These are phyloP conservation scores for Globisporangium camurandrum DNA, from an alignment of 352 stramenopile species.

Conservation along the genomic window DNA sequence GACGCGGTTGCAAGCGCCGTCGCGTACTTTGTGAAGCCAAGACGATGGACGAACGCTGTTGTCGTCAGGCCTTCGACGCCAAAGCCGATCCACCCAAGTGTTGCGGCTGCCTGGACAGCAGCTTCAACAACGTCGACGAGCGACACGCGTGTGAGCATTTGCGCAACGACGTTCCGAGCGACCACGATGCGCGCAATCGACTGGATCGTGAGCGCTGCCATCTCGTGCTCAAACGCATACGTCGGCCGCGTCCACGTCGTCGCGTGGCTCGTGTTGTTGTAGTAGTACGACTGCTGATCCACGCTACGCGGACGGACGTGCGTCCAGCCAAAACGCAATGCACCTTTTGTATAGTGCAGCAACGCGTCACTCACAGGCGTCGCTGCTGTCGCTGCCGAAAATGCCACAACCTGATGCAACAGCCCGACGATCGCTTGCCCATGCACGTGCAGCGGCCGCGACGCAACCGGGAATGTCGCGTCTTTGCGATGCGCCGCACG, in stretches of 20 bases:
- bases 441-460: constrained; percentile 45
- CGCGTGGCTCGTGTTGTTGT: constrained; percentile 28
- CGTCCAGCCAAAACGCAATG: constrained; percentile 65
- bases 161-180: constrained; percentile 19
- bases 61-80: constrained; percentile 67
- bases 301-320: constrained; percentile 14
- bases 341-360: constrained; percentile 33
- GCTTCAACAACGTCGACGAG: constrained; percentile 34
- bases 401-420: constrained; percentile 23
- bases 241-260: constrained; percentile 50
- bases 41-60: constrained; percentile 38
- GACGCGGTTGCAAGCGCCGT: constrained; percentile 19
- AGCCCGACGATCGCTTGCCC: constrained; percentile 32
- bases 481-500: constrained; percentile 39
- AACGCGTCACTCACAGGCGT: constrained; percentile 13
- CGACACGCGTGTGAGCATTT: constrained; percentile 27
- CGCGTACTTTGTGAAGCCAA: constrained; percentile 52
- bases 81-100: constrained; percentile 54
- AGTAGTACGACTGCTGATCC: constrained; percentile 27
- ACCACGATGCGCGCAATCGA: constrained; percentile 41
- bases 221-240: constrained; percentile 66
- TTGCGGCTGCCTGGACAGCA: constrained; percentile 5
- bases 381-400: constrained; percentile 11
- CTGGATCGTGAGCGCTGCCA: constrained; percentile 57
- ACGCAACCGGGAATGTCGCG: constrained; percentile 37